phyloP scores from a whole-genome alignment of 169 alveolate species.

The Plasmodium relictum region DNA sequence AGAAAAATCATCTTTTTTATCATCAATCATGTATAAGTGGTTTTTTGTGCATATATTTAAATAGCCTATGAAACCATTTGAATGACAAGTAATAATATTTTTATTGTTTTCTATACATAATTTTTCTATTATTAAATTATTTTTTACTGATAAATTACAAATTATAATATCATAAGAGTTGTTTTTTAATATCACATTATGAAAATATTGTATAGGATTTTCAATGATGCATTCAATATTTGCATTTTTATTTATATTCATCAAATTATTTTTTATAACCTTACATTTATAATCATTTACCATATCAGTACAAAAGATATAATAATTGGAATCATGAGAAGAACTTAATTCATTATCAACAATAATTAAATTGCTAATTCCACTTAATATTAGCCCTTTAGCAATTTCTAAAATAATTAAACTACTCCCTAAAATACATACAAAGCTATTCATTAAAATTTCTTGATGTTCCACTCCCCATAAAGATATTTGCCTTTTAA shows the following conservation, averaged over 20 bases:
- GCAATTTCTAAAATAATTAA: constrained; percentile 29
- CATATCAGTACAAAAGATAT: constrained; percentile 1
- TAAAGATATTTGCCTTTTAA: constrained; percentile 27
- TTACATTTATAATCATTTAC: constrained; percentile 38
- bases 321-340: constrained; percentile 12
- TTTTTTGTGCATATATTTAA: constrained; percentile 14
- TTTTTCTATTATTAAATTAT: constrained; percentile 39
- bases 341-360: constrained; percentile 14
- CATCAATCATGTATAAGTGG: constrained; percentile 13
- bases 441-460: constrained; percentile 33
- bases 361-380: constrained; percentile 17
- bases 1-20: constrained; percentile 10
- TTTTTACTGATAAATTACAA: constrained; percentile 35
- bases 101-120: not conserved
- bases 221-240: constrained; percentile 19
- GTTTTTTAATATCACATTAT: constrained; percentile 2
- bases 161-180: constrained; percentile 17
- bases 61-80: constrained; percentile 11
- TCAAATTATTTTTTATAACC: constrained; percentile 21
- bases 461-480: constrained; percentile 67
- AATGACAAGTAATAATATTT: constrained; percentile 35
- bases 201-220: constrained; percentile 29
- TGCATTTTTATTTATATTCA: constrained; percentile 26
- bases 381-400: constrained; percentile 43
- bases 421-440: constrained; percentile 36